phyloP scores from a whole-genome alignment of 2,329 filamentous ascomycete species.

The Phoma sp. region DNA sequence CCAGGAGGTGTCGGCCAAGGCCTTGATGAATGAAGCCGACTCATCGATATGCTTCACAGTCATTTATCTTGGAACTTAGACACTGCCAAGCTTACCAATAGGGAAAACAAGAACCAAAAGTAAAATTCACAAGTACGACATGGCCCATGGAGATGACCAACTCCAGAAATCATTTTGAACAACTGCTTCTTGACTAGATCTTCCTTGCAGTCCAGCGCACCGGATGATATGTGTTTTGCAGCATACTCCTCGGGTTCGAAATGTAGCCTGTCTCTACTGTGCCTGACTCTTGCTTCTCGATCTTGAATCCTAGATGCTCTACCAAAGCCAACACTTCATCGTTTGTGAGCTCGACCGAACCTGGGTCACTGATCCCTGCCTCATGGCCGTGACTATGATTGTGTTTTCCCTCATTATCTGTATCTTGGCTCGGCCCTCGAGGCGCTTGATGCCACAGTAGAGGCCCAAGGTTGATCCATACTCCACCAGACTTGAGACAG shows the following conservation, averaged over 20 bases:
- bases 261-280: constrained; percentile 82
- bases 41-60: too few species aligned
- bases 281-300: constrained; percentile 67
- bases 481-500: constrained; percentile 77
- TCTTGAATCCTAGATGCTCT: constrained; percentile 74
- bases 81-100: too few species aligned
- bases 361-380: constrained; percentile 82
- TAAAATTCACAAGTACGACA: background rate
- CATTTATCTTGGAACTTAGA: too few species aligned
- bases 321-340: constrained; percentile 86
- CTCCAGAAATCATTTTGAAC: background rate
- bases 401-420: constrained; percentile 20
- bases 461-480: constrained; percentile 90
- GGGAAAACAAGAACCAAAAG: too few species aligned
- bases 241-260: constrained; percentile 82
- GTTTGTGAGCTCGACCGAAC: constrained; percentile 87
- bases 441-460: constrained; percentile 96
- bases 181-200: constrained; percentile 17
- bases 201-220: constrained; percentile 89
- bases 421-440: constrained; percentile 56
- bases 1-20: too few species aligned
- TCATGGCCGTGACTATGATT: constrained; percentile 18
- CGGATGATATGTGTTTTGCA: constrained; percentile 81
- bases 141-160: background rate
- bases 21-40: too few species aligned